A percentile compares a stretch with the other conserved stretches of the same genome.
Conservation (phyloP, 768 basidiomycete species). For the Suillus placidus region DNA sequence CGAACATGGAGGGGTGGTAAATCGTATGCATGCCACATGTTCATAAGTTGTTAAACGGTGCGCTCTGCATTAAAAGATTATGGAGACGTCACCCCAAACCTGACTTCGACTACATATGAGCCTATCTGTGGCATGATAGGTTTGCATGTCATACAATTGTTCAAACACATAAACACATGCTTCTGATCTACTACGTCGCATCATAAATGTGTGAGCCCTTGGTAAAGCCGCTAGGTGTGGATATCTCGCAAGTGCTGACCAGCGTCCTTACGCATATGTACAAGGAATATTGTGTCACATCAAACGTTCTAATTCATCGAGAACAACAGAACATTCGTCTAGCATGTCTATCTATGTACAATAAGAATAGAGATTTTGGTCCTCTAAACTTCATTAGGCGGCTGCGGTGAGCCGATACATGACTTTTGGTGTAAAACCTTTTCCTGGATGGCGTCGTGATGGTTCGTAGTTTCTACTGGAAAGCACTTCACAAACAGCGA, state of each 20-base stretch:
- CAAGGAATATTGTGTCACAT: neutral
- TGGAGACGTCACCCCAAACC: neutral
- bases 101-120: neutral
- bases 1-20: neutral
- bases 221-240: neutral
- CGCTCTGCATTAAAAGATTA: neutral
- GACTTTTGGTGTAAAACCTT: slow-evolving; percentile 16
- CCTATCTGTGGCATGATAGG: neutral
- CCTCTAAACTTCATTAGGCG: slow-evolving; percentile 22
- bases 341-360: slow-evolving; percentile 14
- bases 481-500: slow-evolving; percentile 33
- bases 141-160: neutral
- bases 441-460: slow-evolving; percentile 22
- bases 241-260: neutral
- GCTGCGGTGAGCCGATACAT: slow-evolving; percentile 13
- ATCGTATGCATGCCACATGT: neutral
- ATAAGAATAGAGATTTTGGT: slow-evolving; percentile 19
- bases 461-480: slow-evolving; percentile 24
- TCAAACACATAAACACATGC: neutral
- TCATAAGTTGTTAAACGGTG: neutral
- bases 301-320: too few species aligned
- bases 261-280: neutral
- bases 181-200: neutral
- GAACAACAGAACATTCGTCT: neutral
- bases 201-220: neutral